These are phyloP conservation scores for Prunus yedoensis DNA, from an alignment of 331 rosid species.

Conservation along the genomic window DNA sequence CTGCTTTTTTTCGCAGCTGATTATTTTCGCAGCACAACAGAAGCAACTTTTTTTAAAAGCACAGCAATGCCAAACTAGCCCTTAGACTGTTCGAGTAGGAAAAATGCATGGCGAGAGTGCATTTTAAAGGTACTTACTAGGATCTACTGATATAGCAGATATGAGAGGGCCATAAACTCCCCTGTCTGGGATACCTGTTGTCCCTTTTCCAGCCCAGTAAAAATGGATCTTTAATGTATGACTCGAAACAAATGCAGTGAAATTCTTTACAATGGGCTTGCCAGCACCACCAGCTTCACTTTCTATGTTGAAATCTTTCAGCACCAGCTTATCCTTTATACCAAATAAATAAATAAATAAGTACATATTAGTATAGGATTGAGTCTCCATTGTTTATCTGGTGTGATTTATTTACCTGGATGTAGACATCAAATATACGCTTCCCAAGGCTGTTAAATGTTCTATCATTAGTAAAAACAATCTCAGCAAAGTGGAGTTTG, in stretches of 20 bases:
- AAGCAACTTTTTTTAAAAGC: no score
- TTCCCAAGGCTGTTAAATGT: conserved; percentile 67
- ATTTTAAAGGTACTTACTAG: conserved; percentile 61
- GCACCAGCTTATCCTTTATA: conserved; percentile 62
- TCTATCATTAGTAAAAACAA: conserved; percentile 52
- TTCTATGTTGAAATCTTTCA: conserved; percentile 79
- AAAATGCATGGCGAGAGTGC: neutral
- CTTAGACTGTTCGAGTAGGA: neutral
- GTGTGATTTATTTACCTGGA: conserved; percentile 55
- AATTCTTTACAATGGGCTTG: conserved; percentile 51
- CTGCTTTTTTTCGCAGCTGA: no score
- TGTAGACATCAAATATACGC: conserved; percentile 73
- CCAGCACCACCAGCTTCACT: conserved; percentile 73
- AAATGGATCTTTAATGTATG: conserved; percentile 77
- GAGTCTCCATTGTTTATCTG: conserved; percentile 9
- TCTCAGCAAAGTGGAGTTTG: conserved; percentile 89
- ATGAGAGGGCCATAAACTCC: conserved; percentile 87
- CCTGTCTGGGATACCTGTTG: conserved; percentile 85
- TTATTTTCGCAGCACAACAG: no score
- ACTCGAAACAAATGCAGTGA: conserved; percentile 48
- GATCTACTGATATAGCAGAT: conserved; percentile 82
- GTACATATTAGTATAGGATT: conserved; percentile 25
- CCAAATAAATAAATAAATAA: conserved; percentile 30
- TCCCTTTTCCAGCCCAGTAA: conserved; percentile 95
- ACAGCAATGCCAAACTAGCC: no score